Percentiles rank a stretch among this genome's conserved stretches.
These are phyloP conservation scores for Backusella psychrophila DNA, from an alignment of 192 early-diverging fungal genomes.

Conservation along the genomic window DNA sequence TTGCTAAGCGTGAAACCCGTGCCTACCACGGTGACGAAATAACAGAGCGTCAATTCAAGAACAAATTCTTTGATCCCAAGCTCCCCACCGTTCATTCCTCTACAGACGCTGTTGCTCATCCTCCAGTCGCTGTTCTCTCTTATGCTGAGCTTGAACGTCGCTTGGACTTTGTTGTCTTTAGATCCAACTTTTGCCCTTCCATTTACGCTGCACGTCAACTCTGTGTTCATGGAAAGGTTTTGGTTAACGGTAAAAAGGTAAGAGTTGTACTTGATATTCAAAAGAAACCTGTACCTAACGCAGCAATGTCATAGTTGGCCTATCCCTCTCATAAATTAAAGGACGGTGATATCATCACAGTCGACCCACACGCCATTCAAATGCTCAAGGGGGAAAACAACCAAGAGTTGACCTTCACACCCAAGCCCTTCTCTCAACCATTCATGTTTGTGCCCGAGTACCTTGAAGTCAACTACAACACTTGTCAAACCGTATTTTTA, in stretches of 20 bases:
- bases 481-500: conserved; percentile 85
- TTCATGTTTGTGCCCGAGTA: conserved; percentile 97
- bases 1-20: conserved; percentile 87
- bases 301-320: conserved; percentile 49
- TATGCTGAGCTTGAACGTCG: conserved; percentile 90
- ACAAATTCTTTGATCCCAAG: conserved; percentile 64
- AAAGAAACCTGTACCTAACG: not conserved
- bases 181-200: conserved; percentile 85
- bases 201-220: conserved; percentile 83
- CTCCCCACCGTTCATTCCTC: conserved; percentile 59
- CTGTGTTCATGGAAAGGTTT: conserved; percentile 85
- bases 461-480: conserved; percentile 96
- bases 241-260: conserved; percentile 88
- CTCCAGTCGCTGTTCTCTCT: conserved; percentile 71
- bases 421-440: conserved; percentile 79
- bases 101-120: conserved; percentile 47
- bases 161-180: conserved; percentile 91
- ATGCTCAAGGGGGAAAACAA: conserved; percentile 57
- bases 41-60: conserved; percentile 79
- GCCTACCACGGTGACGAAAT: conserved; percentile 94
- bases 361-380: conserved; percentile 72
- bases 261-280: not conserved
- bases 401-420: conserved; percentile 59
- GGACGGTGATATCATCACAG: conserved; percentile 87
- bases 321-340: conserved; percentile 75